Percentiles rank a stretch among this genome's conserved stretches.
Conservation (phyloP, 805 yeast genomes). For the Saccharomycopsis sp. region DNA sequence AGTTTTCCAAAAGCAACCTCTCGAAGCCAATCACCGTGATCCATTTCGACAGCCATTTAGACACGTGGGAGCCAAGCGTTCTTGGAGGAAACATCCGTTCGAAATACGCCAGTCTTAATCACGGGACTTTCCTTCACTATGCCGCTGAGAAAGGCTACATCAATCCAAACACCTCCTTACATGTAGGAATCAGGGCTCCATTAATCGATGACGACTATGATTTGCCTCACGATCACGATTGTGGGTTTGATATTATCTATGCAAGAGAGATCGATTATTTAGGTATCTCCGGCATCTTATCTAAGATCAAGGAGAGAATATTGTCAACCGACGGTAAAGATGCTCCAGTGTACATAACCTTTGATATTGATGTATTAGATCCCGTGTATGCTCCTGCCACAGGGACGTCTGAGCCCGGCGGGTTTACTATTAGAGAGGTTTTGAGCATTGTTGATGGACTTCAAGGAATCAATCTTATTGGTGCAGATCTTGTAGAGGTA, state of each 20-base stretch:
- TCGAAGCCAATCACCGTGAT: constrained; percentile 51
- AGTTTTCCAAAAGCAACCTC: constrained; percentile 39
- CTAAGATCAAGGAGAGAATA: constrained; percentile 39
- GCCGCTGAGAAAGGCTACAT: constrained; percentile 55
- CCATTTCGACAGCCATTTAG: constrained; percentile 83
- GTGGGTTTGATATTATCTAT: constrained; percentile 61
- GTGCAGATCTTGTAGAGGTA: constrained; percentile 75
- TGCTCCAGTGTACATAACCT: constrained; percentile 53
- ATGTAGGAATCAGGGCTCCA: constrained; percentile 73
- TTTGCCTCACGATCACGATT: constrained; percentile 57
- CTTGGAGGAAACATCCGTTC: constrained; percentile 45
- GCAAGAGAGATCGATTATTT: constrained; percentile 69
- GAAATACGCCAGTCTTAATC: constrained; percentile 63
- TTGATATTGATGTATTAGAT: constrained; percentile 75
- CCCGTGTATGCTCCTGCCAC: constrained; percentile 74
- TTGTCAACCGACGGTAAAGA: background rate
- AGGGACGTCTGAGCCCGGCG: constrained; percentile 76
- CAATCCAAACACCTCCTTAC: constrained; percentile 49
- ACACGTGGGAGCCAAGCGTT: constrained; percentile 66
- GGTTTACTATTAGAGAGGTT: constrained; percentile 62
- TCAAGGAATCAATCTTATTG: constrained; percentile 55
- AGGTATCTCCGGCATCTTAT: constrained; percentile 55
- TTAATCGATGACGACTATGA: constrained; percentile 52
- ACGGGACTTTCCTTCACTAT: constrained; percentile 76
- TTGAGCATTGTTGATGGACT: constrained; percentile 52